Evolutionary conservation across 345 rosid genomes (phyloP), one percentile per base, ranked within the genome.

Genomic region (Populus alba): DNA sequence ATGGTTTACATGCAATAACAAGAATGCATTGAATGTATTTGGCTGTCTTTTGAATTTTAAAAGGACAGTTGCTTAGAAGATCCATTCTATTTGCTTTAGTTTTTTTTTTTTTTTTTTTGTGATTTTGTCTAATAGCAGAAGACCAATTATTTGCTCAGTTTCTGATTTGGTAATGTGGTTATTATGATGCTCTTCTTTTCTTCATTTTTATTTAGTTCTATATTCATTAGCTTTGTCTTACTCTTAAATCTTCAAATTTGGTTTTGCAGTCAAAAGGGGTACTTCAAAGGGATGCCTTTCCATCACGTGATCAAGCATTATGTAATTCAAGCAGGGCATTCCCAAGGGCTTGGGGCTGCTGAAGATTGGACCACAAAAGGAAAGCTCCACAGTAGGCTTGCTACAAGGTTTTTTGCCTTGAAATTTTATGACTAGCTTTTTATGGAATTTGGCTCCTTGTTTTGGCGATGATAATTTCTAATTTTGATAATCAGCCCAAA

Each of bases 351-450:
- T 79, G 89, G 85, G 70, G 86, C 91, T 66, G 86, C 89, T 23
- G 95, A 95, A 68, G 94, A 92, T 68, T 93, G 99, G 99, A 92
- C 89, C 62, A 75, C 88, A 70, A 91, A 86, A 87, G 97, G 87
- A 80, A 93, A 93, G 86, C 92, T 90, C 67, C 91, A 83, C 66
- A 80, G 88, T 77, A 90, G 86, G 75, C 95, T 92, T 7, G 79
- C 77, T 78, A 89, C 91, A 12, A 89, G 98, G 98, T 93, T 70
- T 82, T 63, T 41, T 57, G 3, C 20, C 65, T 37, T 66, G 53
- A 75, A 37, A 16, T 25, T 35, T 53, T 66, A 38, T 57, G 59
- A 18, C 31, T 1, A 55, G 10, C 47, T 27, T 71, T 33, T 66
- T 70, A 15, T 11, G n/a, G 43, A 37, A 41, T 62, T 35, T 16